These are phyloP conservation scores for Xylariaceae sp. DNA, from an alignment of 2,329 filamentous ascomycete species.

Conservation along the genomic window DNA sequence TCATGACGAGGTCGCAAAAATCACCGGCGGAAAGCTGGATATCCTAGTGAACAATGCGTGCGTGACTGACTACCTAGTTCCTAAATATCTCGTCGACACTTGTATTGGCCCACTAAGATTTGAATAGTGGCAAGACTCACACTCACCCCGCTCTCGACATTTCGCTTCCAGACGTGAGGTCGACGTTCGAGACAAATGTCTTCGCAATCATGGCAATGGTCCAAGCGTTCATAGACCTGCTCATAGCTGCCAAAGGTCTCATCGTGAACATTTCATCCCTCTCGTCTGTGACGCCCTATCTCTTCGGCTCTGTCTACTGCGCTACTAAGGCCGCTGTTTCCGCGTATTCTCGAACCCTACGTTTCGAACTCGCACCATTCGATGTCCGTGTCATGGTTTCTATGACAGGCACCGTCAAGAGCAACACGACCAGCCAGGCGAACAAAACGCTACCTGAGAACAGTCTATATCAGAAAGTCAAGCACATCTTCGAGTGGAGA, in stretches of 20 bases:
- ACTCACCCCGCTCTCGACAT: constrained; percentile 52
- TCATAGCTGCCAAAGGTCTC: constrained; percentile 49
- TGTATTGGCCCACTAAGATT: not conserved
- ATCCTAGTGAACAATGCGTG: constrained; percentile 61
- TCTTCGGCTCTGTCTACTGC: constrained; percentile 53
- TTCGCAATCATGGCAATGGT: constrained; percentile 57
- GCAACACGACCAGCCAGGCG: constrained; percentile 45
- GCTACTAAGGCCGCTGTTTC: constrained; percentile 56
- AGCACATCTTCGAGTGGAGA: constrained; percentile 45
- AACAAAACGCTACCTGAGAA: constrained; percentile 41
- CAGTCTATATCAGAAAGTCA: constrained; percentile 47
- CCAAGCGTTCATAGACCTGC: constrained; percentile 47
- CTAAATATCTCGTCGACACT: not conserved
- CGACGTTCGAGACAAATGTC: constrained; percentile 56
- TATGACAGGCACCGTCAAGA: constrained; percentile 52
- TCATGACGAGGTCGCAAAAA: constrained; percentile 43
- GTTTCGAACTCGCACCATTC: constrained; percentile 53
- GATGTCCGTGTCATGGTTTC: constrained; percentile 57
- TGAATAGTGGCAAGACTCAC: constrained; percentile 47
- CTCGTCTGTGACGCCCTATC: constrained; percentile 49
- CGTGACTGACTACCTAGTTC: constrained; percentile 14
- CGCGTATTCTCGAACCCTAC: constrained; percentile 51
- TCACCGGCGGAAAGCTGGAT: constrained; percentile 54
- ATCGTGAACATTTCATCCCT: constrained; percentile 56
- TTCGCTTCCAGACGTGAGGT: constrained; percentile 50